Conservation (phyloP, 768 basidiomycete genomes). For the Goffeauzyma gilvescens region DNA sequence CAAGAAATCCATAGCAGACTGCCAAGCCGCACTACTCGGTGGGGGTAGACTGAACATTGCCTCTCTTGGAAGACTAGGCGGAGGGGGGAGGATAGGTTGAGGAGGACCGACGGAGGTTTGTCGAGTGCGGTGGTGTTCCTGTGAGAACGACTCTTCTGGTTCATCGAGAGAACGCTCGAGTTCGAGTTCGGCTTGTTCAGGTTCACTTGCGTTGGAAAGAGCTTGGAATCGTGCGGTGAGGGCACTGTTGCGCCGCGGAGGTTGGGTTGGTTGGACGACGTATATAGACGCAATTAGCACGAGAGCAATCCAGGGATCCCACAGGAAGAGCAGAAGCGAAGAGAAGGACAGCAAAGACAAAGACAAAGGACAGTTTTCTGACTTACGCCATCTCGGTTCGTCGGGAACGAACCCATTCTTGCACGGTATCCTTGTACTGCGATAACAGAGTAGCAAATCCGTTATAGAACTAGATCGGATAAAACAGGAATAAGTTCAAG, state of each 20-base stretch:
- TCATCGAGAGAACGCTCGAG: background rate
- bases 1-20: constrained; percentile 22
- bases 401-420: constrained; percentile 52
- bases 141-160: background rate
- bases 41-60: constrained; percentile 19
- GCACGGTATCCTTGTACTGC: constrained; percentile 57
- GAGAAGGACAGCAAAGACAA: no score
- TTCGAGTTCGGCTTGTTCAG: constrained; percentile 4
- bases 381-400: constrained; percentile 58
- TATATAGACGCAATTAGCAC: background rate
- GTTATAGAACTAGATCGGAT: constrained; percentile 57
- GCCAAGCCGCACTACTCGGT: constrained; percentile 22
- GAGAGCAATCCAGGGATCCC: background rate
- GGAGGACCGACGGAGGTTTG: background rate
- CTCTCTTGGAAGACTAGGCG: constrained; percentile 4
- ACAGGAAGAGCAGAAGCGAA: no score
- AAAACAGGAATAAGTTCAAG: background rate
- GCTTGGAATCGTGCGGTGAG: constrained; percentile 5
- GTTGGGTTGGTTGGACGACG: constrained; percentile 1
- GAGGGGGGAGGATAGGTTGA: background rate
- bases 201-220: background rate
- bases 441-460: constrained; percentile 53
- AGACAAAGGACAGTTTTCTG: no score
- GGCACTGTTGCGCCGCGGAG: constrained; percentile 6
- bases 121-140: background rate